Percentiles rank a stretch among this genome's conserved stretches.
Conservation (phyloP, 2,329 filamentous ascomycete species). For the Sporothrix brasiliensis region DNA sequence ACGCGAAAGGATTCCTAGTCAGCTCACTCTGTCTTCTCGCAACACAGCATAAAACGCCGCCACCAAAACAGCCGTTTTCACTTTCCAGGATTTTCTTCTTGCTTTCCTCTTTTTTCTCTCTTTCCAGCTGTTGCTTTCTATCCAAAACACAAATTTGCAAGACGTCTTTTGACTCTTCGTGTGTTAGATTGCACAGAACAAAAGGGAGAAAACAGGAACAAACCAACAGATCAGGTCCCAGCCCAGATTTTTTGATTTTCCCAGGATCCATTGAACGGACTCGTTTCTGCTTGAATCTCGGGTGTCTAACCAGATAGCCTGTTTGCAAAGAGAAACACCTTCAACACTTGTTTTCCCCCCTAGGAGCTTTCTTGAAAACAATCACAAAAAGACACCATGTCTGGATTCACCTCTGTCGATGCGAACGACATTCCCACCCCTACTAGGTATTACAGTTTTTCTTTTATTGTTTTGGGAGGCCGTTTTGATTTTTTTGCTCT, state of each 20-base stretch:
- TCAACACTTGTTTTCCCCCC: neutral
- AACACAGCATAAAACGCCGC: conserved; percentile 24
- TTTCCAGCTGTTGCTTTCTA: conserved; percentile 23
- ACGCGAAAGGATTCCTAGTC: conserved; percentile 8
- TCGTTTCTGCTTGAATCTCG: neutral
- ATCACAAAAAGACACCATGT: conserved; percentile 47
- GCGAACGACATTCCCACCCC: conserved; percentile 63
- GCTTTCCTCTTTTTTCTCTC: neutral
- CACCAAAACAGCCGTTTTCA: neutral
- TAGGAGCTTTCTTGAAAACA: conserved; percentile 16
- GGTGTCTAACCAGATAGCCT: conserved; percentile 26
- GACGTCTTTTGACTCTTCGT: conserved; percentile 15
- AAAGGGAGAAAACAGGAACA: conserved; percentile 1
- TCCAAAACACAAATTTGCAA: conserved; percentile 16
- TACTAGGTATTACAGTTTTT: conserved; percentile 61
- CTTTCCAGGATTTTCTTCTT: conserved; percentile 9
- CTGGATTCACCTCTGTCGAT: conserved; percentile 58
- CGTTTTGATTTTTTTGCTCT: conserved; percentile 37
- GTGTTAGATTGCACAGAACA: conserved; percentile 11
- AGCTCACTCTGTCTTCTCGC: neutral
- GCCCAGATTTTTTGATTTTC: neutral
- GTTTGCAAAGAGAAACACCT: neutral
- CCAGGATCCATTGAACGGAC: conserved; percentile 20
- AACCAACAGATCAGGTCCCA: neutral
- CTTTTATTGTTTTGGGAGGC: conserved; percentile 53